Conservation (phyloP, 176 grass and related monocot species). For the Aechmea fasciata region DNA sequence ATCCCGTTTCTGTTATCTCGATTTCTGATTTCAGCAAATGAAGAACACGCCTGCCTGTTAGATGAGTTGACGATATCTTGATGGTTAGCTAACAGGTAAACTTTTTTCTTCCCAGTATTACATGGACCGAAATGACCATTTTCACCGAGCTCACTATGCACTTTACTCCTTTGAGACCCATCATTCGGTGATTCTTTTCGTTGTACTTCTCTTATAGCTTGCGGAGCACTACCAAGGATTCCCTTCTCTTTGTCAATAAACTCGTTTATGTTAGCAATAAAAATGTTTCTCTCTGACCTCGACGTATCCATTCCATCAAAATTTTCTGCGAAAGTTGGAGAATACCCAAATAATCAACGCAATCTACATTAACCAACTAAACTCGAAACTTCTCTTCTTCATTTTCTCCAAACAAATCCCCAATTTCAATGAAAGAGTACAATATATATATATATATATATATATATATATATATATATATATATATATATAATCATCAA, state of each 20-base stretch:
- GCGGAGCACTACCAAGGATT: neutral
- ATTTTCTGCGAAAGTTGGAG: neutral
- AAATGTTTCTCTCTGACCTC: neutral
- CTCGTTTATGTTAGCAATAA: neutral
- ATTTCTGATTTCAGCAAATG: neutral
- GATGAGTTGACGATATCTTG: neutral
- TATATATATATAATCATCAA: neutral
- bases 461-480: too few species aligned
- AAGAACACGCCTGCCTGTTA: neutral
- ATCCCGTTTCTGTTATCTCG: neutral
- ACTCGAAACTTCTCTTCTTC: neutral
- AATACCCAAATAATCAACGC: neutral
- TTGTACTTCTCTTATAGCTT: neutral
- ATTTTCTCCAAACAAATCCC: neutral
- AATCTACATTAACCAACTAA: neutral
- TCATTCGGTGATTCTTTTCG: neutral
- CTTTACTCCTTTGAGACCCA: neutral
- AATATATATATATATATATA: neutral
- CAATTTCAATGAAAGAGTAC: neutral
- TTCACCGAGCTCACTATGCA: neutral
- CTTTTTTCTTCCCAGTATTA: neutral
- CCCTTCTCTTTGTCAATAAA: neutral
- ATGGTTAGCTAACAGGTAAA: neutral
- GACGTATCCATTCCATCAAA: neutral
- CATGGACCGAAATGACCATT: neutral